Conservation (phyloP, 768 basidiomycete genomes). For the Mycena haematopus region DNA sequence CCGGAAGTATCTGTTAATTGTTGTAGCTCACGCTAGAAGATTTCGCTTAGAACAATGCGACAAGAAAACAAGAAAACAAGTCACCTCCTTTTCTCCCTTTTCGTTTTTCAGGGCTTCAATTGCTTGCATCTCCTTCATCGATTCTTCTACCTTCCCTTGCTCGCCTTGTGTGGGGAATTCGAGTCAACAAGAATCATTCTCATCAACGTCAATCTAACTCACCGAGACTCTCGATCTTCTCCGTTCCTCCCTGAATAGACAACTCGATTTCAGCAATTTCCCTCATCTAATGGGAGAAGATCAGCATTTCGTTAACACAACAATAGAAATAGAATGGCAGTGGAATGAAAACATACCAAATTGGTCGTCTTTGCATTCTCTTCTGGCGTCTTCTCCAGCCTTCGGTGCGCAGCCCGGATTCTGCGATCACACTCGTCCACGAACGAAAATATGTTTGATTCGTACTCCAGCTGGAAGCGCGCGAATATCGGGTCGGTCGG, state of each 20-base stretch:
- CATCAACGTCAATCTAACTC: conserved; percentile 34
- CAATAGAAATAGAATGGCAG: conserved; percentile 3
- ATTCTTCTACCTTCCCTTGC: conserved; percentile 99
- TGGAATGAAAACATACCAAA: conserved; percentile 57
- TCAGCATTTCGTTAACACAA: conserved; percentile 1
- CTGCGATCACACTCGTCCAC: conserved; percentile 98
- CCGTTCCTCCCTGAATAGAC: conserved; percentile 97
- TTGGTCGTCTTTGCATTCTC: conserved; percentile 99
- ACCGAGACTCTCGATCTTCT: conserved; percentile 96
- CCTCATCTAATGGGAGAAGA: conserved; percentile 70
- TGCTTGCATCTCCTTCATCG: conserved; percentile 96
- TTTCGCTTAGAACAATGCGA: conserved; percentile 13
- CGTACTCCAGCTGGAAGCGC: conserved; percentile 94
- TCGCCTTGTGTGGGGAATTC: conserved; percentile 64
- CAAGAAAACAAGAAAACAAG: conserved; percentile 4
- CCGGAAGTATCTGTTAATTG: conserved; percentile 97
- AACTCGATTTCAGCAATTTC: conserved; percentile 99
- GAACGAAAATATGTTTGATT: conserved; percentile 92
- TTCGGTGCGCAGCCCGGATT: conserved; percentile 90
- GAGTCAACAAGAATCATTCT: conserved; percentile 19
- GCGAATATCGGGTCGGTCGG: conserved; percentile 83
- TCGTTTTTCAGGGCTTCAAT: conserved; percentile 97
- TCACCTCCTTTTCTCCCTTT: conserved; percentile 93
- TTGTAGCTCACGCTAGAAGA: conserved; percentile 83
- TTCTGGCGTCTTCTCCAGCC: conserved; percentile 98